Evolutionary conservation across 257 asterid species (phyloP).

Genomic region (Scutellaria baicalensis): DNA sequence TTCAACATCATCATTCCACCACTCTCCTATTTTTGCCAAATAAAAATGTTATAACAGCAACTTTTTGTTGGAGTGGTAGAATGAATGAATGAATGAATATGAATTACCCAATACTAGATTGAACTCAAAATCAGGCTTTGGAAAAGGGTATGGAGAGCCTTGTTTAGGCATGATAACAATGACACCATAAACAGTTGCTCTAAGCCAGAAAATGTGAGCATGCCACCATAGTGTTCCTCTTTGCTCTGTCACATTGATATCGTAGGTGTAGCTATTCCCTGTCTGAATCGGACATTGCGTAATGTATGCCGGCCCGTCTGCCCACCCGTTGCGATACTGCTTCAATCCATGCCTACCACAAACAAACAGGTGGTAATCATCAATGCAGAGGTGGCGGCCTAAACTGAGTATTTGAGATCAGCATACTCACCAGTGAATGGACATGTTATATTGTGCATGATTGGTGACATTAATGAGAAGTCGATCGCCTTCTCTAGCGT

Average conservation of each 20-base stretch:
- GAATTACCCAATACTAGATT: conserved; percentile 23
- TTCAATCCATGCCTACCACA: conserved; percentile 71
- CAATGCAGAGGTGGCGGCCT: too few relatives aligned
- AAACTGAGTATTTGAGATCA: too few relatives aligned
- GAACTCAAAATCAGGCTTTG: conserved; percentile 35
- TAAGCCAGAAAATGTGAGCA: conserved; percentile 61
- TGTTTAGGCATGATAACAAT: conserved; percentile 52
- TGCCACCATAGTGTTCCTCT: conserved; percentile 46
- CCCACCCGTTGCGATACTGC: conserved; percentile 51
- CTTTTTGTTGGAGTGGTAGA: not conserved
- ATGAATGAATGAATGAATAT: too few relatives aligned
- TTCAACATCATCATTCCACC: conserved; percentile 40
- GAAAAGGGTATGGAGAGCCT: conserved; percentile 59
- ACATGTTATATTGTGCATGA: conserved; percentile 60
- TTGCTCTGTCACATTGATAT: conserved; percentile 44
- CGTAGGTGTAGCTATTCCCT: conserved; percentile 41
- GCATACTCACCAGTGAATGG: conserved; percentile 71
- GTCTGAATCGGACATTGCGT: conserved; percentile 66
- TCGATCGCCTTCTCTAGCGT: conserved; percentile 46
- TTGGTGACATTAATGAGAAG: conserved; percentile 54
- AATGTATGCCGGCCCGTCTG: conserved; percentile 47
- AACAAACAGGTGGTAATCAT: too few relatives aligned
- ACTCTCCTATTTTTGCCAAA: conserved; percentile 17
- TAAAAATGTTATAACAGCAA: not conserved
- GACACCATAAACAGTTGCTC: conserved; percentile 69